A percentile compares a stretch with the other conserved stretches of the same genome.
phyloP scores from a whole-genome alignment of 495 filamentous ascomycete genomes.

The Bathelium albidoporum region DNA sequence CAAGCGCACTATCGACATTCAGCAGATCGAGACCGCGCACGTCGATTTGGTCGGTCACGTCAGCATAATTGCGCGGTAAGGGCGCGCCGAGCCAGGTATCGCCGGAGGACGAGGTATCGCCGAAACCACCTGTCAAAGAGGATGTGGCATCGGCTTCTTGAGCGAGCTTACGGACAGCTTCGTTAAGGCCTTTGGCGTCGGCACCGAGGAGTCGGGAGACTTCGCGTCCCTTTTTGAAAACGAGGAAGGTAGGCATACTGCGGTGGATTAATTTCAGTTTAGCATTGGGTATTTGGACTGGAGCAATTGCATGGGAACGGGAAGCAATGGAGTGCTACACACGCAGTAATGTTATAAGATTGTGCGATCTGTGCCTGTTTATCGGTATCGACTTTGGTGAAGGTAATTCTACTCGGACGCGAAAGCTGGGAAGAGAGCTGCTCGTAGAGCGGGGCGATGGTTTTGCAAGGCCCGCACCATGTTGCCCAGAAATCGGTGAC shows the following conservation, averaged over 20 bases:
- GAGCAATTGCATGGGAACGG: background rate
- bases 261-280: background rate
- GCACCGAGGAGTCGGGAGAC: conserved; percentile 64
- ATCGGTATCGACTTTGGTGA: conserved; percentile 80
- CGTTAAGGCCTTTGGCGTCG: conserved; percentile 55
- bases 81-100: conserved; percentile 57
- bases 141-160: conserved; percentile 51
- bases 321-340: conserved; percentile 18
- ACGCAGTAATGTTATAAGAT: conserved; percentile 64
- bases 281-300: conserved; percentile 6
- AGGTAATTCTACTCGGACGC: conserved; percentile 61
- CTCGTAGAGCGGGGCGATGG: conserved; percentile 76
- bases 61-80: conserved; percentile 70
- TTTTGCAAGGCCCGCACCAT: conserved; percentile 78
- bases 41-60: conserved; percentile 76
- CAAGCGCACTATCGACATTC: conserved; percentile 66
- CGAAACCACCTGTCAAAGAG: conserved; percentile 32
- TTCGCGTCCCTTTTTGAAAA: conserved; percentile 66
- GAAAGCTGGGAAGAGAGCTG: conserved; percentile 63
- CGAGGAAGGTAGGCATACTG: conserved; percentile 75
- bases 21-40: conserved; percentile 71
- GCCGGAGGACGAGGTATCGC: conserved; percentile 28
- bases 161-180: conserved; percentile 61
- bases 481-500: conserved; percentile 83
- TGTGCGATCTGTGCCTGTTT: conserved; percentile 60